Evolutionary conservation across 257 asterid genomes (phyloP).

Genomic region (Vinca minor): DNA sequence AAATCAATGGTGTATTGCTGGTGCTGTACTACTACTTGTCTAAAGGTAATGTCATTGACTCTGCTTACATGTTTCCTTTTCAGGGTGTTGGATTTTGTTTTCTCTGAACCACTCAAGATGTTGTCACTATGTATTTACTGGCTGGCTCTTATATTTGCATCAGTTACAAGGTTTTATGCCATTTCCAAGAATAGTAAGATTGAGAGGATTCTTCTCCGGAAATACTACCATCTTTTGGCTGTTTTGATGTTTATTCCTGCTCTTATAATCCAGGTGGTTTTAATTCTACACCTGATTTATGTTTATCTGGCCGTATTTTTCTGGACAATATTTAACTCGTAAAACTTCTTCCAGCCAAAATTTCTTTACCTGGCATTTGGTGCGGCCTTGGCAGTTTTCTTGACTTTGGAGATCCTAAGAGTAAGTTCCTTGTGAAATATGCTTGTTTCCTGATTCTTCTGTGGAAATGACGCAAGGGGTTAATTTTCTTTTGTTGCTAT

Average conservation of each 20-base stretch:
- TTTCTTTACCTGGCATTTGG: constrained; percentile 79
- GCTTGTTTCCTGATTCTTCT: constrained; percentile 10
- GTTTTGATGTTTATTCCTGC: constrained; percentile 51
- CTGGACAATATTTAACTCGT: constrained; percentile 13
- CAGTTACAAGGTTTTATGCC: constrained; percentile 63
- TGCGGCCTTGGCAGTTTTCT: constrained; percentile 85
- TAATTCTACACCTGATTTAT: neutral
- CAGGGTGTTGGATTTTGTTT: constrained; percentile 75
- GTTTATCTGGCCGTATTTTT: neutral
- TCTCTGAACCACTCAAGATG: constrained; percentile 74
- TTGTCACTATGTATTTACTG: constrained; percentile 68
- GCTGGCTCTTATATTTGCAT: constrained; percentile 57
- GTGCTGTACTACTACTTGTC: neutral
- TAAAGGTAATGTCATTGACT: constrained; percentile 1
- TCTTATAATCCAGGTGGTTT: constrained; percentile 38
- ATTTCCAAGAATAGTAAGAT: constrained; percentile 74
- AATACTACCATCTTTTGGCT: constrained; percentile 93
- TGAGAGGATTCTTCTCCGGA: constrained; percentile 93
- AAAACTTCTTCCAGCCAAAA: constrained; percentile 31
- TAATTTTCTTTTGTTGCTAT: neutral
- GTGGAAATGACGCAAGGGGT: neutral
- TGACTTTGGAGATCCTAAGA: constrained; percentile 77
- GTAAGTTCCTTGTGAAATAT: constrained; percentile 41
- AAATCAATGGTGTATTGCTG: neutral
- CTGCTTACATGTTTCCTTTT: constrained; percentile 16